phyloP scores from a whole-genome alignment of 495 filamentous ascomycete species.

The Tricharina praecox region DNA sequence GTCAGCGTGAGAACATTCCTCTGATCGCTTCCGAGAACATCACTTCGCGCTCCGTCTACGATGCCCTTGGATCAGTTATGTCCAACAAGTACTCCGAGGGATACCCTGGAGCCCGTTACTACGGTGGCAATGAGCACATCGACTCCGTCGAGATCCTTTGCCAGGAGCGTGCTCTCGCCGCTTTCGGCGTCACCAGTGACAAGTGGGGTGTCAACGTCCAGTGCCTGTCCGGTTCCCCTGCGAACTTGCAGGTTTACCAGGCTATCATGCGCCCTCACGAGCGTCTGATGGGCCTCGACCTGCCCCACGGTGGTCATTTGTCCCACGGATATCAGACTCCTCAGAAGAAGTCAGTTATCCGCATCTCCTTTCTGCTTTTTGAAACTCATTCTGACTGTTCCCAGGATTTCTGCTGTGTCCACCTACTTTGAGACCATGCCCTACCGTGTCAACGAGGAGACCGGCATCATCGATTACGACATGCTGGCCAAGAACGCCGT shows the following conservation, averaged over 20 bases:
- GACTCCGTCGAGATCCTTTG: conserved; percentile 90
- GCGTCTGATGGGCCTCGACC: conserved; percentile 89
- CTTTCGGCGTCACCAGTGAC: conserved; percentile 67
- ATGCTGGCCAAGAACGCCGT: conserved; percentile 77
- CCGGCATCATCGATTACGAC: conserved; percentile 95
- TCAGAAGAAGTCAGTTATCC: conserved; percentile 53
- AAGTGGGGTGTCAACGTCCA: conserved; percentile 99
- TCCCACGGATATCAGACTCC: conserved; percentile 97
- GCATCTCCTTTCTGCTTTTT: too few relatives aligned
- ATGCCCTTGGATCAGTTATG: conserved; percentile 78
- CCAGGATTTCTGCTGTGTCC: conserved; percentile 75
- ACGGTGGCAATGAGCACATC: conserved; percentile 98
- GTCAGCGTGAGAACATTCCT: conserved; percentile 95
- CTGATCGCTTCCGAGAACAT: conserved; percentile 92
- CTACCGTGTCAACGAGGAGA: conserved; percentile 77
- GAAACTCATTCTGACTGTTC: too few relatives aligned
- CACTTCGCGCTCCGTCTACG: conserved; percentile 75
- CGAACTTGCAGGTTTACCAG: conserved; percentile 98
- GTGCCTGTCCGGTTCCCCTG: conserved; percentile 76
- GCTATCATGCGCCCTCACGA: conserved; percentile 95
- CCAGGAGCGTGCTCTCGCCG: conserved; percentile 84
- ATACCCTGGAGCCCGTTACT: conserved; percentile 96
- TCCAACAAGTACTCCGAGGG: conserved; percentile 99
- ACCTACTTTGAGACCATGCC: conserved; percentile 94
- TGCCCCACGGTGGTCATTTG: conserved; percentile 95